These are phyloP conservation scores for Murraya koenigii DNA, from an alignment of 345 rosid genomes.

Conservation along the genomic window DNA sequence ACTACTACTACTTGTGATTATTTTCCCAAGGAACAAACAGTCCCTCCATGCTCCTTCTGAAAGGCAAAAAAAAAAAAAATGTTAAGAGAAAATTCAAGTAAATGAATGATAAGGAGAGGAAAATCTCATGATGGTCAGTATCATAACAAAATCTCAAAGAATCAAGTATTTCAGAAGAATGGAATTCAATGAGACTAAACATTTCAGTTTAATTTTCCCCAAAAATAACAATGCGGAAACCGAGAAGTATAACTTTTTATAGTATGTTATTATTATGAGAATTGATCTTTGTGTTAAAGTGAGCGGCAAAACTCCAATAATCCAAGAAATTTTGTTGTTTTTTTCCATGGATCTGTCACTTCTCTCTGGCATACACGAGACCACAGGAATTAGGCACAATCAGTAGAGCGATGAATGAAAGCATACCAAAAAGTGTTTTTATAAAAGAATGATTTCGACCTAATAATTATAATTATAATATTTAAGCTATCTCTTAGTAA, in stretches of 20 bases:
- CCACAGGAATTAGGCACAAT: neutral
- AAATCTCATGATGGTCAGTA: conserved; percentile 1
- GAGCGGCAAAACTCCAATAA: neutral
- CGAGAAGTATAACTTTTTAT: neutral
- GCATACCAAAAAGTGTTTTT: neutral
- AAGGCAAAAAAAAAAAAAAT: neutral
- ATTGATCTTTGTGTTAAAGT: neutral
- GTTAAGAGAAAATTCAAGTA: neutral
- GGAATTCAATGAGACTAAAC: neutral
- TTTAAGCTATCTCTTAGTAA: neutral
- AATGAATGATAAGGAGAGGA: neutral
- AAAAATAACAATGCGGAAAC: neutral
- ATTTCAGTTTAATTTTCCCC: neutral
- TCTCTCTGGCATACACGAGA: neutral
- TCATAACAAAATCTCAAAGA: neutral
- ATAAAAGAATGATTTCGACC: neutral
- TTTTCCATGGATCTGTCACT: neutral
- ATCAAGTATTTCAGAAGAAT: neutral
- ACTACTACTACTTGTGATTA: neutral
- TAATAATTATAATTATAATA: neutral
- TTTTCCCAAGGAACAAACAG: neutral
- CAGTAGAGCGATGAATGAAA: neutral
- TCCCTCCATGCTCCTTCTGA: neutral
- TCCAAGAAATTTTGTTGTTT: neutral
- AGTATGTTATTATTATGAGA: neutral